Evolutionary conservation across 257 asterid species (phyloP), one percentile per base, ranked within the genome.

Genomic region (Paraleonurus japonicus): DNA sequence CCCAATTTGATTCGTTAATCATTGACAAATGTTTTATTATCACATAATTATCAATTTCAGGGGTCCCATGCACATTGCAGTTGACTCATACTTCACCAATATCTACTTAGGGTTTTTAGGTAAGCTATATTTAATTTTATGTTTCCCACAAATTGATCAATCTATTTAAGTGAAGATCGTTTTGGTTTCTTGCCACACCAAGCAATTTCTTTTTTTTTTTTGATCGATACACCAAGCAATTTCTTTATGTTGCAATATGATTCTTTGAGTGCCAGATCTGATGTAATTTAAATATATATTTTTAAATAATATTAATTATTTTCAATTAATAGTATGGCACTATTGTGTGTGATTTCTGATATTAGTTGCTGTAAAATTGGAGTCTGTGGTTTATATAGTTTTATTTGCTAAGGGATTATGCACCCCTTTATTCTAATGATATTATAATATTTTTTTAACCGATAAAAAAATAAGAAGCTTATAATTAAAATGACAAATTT

Each of bases 1-100:
- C 77, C 76, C 81, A 24, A 64, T 61, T 63, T 65, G 85, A 75
- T 83, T 83, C 83, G 81, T 80, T 85, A 71, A 83, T 88, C 60
- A 86, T 81, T 85, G 92, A 88, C 89, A 81, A 71, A 65, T 83
- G 84, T 83, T 84, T n/a, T n/a, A n/a, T n/a, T n/a, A n/a, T n/a
- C n/a, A n/a, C n/a, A n/a, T n/a, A n/a, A n/a, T n/a, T 51, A 17
- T 51, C 59, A 17, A 51, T 51, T 15, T 64, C 13, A 6, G 32
- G 23, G 81, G 83, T 84, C 61, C 73, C 83, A n/a, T n/a, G n/a
- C 82, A 59, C 39, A 20, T 22, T 15, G 81, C 72, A 79, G 89
- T 82, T 88, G 92, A 85, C 89, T 83, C 75, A 70, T 80, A 74
- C 57, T 72, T 61, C 65, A 76, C 54, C 54, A 47, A 5, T 47